Evolutionary conservation across 2,329 filamentous ascomycete species (phyloP), one percentile per base, ranked within the genome.

Genomic region (Alternaria sp.): DNA sequence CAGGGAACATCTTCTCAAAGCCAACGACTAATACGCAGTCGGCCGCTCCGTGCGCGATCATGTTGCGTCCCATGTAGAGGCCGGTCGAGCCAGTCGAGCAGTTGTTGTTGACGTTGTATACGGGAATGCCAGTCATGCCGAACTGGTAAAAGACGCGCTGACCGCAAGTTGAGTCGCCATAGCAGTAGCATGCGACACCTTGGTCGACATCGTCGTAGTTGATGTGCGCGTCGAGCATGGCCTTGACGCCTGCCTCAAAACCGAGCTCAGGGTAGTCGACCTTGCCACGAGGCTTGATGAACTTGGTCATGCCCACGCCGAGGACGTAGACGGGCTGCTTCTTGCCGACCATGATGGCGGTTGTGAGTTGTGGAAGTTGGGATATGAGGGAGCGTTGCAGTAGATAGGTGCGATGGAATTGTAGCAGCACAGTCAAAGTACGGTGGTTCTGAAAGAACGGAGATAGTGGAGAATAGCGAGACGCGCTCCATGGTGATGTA

Each of bases 81-180:
- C 95, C 96, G 0, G 95, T 97, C 5, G 91, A 93, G n/a, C 95
- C 96, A 0, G 95, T 98, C 5, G 92, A 93, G 86, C 95, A 98
- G 85, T 97, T 97, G 86, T 98, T 98, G 87, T 97, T 98, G 77
- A 97, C 93, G 77, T 98, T 98, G 86, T 96, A 94, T 79, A 98
- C 93, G 75, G 95, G 95, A 73, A 98, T 97, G 76, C 91, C 87
- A 46, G 94, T 97, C 90, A 98, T 94, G 84, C 95, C 96, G 81
- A 98, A 97, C 83, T 98, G 95, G 83, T 98, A 98, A 83, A 98
- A 97, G 76, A 98, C 94, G 69, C 95, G 91, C 85, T 98, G 95
- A 51, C 95, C 95, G 81, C 92, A 96, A 59, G 95, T 97, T 68
- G 90, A 93, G 84, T 98, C 95, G 77, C 95, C 95, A 80, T 97